phyloP scores from a whole-genome alignment of 1,139 yeast genomes.

The Magnusiomyces magnusii region DNA sequence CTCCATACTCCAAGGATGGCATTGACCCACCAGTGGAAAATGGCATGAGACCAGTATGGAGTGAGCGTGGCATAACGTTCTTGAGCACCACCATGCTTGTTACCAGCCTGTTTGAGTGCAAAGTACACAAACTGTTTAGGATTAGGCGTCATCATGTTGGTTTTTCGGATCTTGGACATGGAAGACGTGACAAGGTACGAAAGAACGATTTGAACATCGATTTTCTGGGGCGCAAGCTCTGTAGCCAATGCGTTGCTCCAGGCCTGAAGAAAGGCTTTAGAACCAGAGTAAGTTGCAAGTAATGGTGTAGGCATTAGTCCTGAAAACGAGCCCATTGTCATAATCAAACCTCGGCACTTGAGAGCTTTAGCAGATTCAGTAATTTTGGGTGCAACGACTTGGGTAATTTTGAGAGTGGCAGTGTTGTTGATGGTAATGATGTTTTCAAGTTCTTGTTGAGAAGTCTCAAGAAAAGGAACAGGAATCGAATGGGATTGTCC shows the following conservation, averaged over 20 bases:
- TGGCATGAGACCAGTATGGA: constrained; percentile 92
- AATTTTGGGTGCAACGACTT: constrained; percentile 62
- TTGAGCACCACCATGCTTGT: constrained; percentile 82
- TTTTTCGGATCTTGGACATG: constrained; percentile 84
- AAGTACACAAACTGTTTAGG: constrained; percentile 72
- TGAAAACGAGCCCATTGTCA: constrained; percentile 96
- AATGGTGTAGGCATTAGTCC: constrained; percentile 90
- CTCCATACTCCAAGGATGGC: constrained; percentile 78
- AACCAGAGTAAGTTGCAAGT: constrained; percentile 91
- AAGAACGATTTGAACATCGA: constrained; percentile 79
- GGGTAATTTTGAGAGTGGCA: constrained; percentile 80
- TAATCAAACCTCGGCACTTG: constrained; percentile 50
- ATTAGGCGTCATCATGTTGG: constrained; percentile 71
- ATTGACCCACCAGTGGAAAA: constrained; percentile 80
- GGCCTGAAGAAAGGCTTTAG: constrained; percentile 87
- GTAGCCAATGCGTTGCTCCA: constrained; percentile 93
- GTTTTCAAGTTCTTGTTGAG: constrained; percentile 59
- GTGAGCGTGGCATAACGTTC: constrained; percentile 80
- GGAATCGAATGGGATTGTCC: constrained; percentile 96
- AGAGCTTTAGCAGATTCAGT: constrained; percentile 43
- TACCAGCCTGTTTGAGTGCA: constrained; percentile 58
- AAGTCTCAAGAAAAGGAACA: constrained; percentile 81
- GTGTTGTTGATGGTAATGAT: constrained; percentile 81
- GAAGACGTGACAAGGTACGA: constrained; percentile 94
- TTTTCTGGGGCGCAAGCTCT: constrained; percentile 57